Base-by-base conservation (phyloP, 2,329 filamentous ascomycete species). In the Alternaria sp. region DNA sequence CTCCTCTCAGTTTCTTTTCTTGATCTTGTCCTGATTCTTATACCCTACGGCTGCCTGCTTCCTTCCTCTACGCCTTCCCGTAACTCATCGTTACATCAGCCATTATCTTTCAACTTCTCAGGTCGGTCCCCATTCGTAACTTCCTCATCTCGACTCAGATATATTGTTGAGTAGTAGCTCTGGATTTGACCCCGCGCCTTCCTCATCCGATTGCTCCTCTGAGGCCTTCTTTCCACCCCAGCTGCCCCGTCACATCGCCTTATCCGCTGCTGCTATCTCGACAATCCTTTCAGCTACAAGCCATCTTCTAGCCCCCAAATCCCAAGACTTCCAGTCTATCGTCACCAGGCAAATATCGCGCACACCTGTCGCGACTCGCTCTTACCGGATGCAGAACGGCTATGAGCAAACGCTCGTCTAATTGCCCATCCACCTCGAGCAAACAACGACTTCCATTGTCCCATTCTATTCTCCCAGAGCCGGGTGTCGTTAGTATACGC, bases 381-480 rank as follows among this genome's bases (percentile, higher is more conserved):
- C 50, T 44, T 52, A 44, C 55, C 28, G 32, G 16, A 27, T 50
- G 27, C 20, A 40, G 44, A 14, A 18, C 46, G 18, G 34, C 11
- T 22, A 9, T 8, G 27, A 25, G 10, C 53, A 56, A 60, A 43
- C 53, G 38, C 25, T 14, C 12, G 25, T 51, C 49, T 49, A 46
- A 41, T 32, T 49, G 32, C 34, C 41, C 12, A 41, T 30, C 48
- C 22, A 51, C 18, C 30, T 56, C 55, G 3, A 55, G 36, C 50
- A 54, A 55, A 59, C 50, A 62, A 48, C 16, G 12, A 14, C 20
- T 16, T n/a, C 28, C 27, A 20, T 40, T 3, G 14, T 30, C 11
- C 5, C 5, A 16, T 9, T 40, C 20, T 25, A 11, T 18, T 36
- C 14, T 30, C 9, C 11, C 46, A n/a, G 11, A 12, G 25, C 9